Evolutionary conservation across 768 basidiomycete species (phyloP).

Genomic region (Myochromella boudieri): DNA sequence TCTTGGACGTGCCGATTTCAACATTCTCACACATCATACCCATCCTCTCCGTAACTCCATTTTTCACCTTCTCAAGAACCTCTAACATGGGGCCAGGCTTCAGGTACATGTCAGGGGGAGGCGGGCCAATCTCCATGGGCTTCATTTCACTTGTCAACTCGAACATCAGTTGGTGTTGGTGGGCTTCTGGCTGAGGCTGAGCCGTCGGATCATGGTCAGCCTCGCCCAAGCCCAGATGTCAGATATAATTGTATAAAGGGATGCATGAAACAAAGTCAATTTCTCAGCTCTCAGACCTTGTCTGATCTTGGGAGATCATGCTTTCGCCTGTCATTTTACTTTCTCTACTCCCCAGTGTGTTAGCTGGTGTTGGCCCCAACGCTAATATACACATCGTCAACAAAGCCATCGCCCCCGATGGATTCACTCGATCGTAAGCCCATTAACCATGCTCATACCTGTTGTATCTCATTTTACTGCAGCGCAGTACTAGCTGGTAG

Average conservation of each 20-base stretch:
- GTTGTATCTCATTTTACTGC: background rate
- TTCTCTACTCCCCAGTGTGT: constrained; percentile 2
- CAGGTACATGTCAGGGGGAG: background rate
- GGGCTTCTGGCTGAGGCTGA: background rate
- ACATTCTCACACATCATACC: background rate
- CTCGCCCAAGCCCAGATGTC: too few relatives aligned
- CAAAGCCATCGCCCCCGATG: constrained; percentile 39
- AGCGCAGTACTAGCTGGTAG: constrained; percentile 26
- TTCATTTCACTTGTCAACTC: background rate
- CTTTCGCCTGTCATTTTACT: background rate
- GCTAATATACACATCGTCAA: constrained; percentile 33
- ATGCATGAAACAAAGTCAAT: too few relatives aligned
- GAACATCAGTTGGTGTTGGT: too few relatives aligned
- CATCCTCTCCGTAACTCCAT: background rate
- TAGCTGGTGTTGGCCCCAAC: constrained; percentile 5
- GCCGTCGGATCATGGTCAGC: background rate
- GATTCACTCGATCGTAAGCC: constrained; percentile 34
- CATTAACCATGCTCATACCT: background rate
- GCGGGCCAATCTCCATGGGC: background rate
- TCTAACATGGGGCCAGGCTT: background rate
- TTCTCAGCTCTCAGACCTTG: too few relatives aligned
- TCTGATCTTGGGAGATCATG: background rate
- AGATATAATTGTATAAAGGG: too few relatives aligned
- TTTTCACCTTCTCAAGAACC: background rate
- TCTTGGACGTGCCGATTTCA: background rate